These are phyloP conservation scores for Smittium mucronatum DNA, from an alignment of 371 early-diverging fungal genomes.

Conservation along the genomic window DNA sequence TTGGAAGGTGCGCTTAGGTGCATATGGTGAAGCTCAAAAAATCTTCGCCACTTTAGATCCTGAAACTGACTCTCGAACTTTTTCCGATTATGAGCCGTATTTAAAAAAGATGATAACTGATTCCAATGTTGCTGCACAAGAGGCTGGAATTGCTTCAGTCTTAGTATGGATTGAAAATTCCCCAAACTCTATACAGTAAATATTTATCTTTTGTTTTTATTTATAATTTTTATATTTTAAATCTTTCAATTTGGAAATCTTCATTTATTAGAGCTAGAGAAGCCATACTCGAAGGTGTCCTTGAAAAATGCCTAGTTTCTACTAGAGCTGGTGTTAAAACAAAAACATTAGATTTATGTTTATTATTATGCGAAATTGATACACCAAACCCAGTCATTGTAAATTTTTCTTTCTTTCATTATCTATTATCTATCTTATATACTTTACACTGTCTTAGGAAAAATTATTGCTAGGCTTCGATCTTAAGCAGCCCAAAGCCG, in stretches of 20 bases:
- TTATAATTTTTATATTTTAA: too few species aligned
- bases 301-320: constrained; percentile 80
- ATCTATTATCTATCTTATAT: constrained; percentile 12
- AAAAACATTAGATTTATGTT: constrained; percentile 61
- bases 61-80: constrained; percentile 44
- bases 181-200: constrained; percentile 57
- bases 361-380: constrained; percentile 79
- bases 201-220: constrained; percentile 9
- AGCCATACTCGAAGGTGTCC: constrained; percentile 58
- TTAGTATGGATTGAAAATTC: constrained; percentile 67
- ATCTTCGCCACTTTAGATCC: constrained; percentile 47
- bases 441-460: background rate
- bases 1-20: constrained; percentile 88
- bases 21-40: constrained; percentile 69
- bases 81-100: constrained; percentile 48
- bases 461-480: constrained; percentile 56
- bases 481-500: constrained; percentile 85
- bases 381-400: constrained; percentile 70
- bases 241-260: background rate
- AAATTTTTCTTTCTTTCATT: constrained; percentile 16
- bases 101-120: constrained; percentile 73
- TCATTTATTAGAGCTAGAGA: constrained; percentile 41
- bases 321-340: constrained; percentile 67
- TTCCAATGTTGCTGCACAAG: constrained; percentile 83
- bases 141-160: constrained; percentile 64